Evolutionary conservation across 2,329 filamentous ascomycete genomes (phyloP).

Genomic region (Penicillium sp.): DNA sequence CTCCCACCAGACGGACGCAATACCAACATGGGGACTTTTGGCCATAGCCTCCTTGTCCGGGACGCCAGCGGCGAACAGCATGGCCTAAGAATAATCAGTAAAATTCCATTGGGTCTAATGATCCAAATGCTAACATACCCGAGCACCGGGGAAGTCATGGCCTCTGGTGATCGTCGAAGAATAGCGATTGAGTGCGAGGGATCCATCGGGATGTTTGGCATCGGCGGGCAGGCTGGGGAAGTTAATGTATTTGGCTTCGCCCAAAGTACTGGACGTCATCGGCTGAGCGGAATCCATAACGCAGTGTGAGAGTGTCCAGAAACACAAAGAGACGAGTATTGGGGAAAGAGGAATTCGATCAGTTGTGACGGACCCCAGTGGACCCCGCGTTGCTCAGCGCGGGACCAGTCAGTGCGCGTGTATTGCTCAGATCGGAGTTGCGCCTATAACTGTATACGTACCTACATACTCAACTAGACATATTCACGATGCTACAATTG

Average conservation of each 20-base stretch:
- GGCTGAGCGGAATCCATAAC: slow-evolving; percentile 25
- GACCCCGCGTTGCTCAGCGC: slow-evolving; percentile 8
- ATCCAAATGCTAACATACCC: slow-evolving; percentile 50
- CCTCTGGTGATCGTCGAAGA: slow-evolving; percentile 74
- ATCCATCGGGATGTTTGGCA: slow-evolving; percentile 52
- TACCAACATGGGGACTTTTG: slow-evolving; percentile 81
- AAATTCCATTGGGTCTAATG: not conserved
- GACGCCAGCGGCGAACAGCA: slow-evolving; percentile 91
- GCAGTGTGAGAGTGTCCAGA: not conserved
- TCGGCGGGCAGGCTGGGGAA: slow-evolving; percentile 54
- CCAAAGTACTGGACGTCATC: slow-evolving; percentile 27
- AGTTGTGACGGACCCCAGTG: slow-evolving; percentile 9
- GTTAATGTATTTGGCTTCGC: slow-evolving; percentile 52
- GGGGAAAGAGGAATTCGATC: slow-evolving; percentile 2
- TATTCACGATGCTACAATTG: too few species aligned
- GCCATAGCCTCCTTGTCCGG: slow-evolving; percentile 81
- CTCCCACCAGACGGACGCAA: slow-evolving; percentile 95
- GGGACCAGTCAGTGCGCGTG: slow-evolving; percentile 10
- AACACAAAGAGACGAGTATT: not conserved
- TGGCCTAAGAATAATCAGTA: slow-evolving; percentile 56
- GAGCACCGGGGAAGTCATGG: slow-evolving; percentile 87
- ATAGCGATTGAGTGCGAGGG: slow-evolving; percentile 74
- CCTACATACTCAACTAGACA: not conserved
- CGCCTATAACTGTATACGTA: slow-evolving; percentile 1
- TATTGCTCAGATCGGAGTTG: slow-evolving; percentile 19